These are phyloP conservation scores for Candida taoyuanica DNA, from an alignment of 805 yeast genomes.

Conservation along the genomic window DNA sequence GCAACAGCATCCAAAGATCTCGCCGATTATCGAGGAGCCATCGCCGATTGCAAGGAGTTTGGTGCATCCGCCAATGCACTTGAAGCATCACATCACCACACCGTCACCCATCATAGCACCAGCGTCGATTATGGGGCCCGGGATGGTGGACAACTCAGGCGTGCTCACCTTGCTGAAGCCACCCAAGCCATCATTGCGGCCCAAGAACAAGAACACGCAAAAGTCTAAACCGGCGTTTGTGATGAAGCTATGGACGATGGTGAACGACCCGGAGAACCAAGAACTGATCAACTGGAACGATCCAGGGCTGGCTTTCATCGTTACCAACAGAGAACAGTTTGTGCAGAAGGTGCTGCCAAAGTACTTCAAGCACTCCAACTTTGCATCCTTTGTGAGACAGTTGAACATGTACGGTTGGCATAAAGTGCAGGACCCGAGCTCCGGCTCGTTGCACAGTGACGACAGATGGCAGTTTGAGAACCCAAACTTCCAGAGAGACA, in stretches of 20 bases:
- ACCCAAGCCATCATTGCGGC: background rate
- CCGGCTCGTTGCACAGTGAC: constrained; percentile 67
- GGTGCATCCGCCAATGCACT: background rate
- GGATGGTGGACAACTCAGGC: constrained; percentile 1
- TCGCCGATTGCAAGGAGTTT: background rate
- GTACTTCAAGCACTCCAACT: constrained; percentile 92
- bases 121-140: background rate
- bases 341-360: constrained; percentile 82
- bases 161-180: constrained; percentile 8
- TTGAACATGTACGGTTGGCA: constrained; percentile 99
- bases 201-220: constrained; percentile 6
- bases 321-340: constrained; percentile 73
- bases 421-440: constrained; percentile 87
- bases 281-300: constrained; percentile 78
- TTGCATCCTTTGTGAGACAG: constrained; percentile 94
- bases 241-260: constrained; percentile 92
- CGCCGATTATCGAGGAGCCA: constrained; percentile 3
- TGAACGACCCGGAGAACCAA: constrained; percentile 69
- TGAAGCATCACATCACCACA: background rate
- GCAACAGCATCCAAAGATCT: background rate
- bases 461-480: constrained; percentile 89
- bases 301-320: constrained; percentile 83
- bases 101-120: background rate
- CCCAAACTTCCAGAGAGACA: constrained; percentile 68
- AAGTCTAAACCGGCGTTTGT: constrained; percentile 86